phyloP scores from a whole-genome alignment of 331 rosid species.

The Cucumis variabilis region DNA sequence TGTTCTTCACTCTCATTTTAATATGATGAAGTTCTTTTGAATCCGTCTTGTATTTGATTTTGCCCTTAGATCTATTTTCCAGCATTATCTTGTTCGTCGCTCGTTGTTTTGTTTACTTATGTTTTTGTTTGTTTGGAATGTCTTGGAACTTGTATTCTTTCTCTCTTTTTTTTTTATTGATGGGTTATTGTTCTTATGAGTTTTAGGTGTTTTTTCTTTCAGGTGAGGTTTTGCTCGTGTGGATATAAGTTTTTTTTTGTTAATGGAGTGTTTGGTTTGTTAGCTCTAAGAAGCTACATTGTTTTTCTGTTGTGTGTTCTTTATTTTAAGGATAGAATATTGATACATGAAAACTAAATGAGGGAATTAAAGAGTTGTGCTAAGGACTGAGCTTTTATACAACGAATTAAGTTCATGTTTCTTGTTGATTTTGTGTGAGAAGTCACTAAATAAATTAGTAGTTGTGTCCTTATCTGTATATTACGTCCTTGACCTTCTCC shows the following conservation, averaged over 20 bases:
- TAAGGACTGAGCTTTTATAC: background rate
- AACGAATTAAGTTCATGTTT: background rate
- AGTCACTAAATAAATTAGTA: background rate
- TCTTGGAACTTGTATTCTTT: background rate
- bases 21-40: no score
- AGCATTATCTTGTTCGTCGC: background rate
- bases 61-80: conserved; percentile 54
- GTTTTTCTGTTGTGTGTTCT: background rate
- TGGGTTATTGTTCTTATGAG: background rate
- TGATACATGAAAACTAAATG: background rate
- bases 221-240: no score
- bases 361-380: background rate
- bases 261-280: no score
- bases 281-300: background rate
- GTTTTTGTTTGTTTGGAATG: conserved; percentile 36
- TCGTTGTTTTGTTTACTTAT: background rate
- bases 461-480: background rate
- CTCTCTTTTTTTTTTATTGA: background rate
- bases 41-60: conserved; percentile 13
- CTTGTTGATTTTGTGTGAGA: background rate
- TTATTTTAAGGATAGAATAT: background rate
- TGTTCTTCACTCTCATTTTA: no score
- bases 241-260: background rate
- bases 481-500: background rate
- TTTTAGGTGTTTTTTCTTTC: background rate